Conservation (phyloP, 2,329 filamentous ascomycete genomes). For the Whalleya microplaca region DNA sequence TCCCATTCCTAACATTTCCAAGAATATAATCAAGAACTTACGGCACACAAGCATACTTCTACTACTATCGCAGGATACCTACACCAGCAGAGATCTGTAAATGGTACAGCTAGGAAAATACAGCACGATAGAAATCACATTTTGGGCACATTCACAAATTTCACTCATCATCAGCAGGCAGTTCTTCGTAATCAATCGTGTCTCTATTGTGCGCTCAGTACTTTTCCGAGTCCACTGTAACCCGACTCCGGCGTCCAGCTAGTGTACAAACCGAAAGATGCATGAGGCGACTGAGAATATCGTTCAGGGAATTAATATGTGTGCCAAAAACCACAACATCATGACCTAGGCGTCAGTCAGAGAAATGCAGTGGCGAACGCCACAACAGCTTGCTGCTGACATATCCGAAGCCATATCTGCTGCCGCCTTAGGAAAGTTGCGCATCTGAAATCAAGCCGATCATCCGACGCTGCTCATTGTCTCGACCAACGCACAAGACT, state of each 20-base stretch:
- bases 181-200: slow-evolving; percentile 31
- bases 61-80: background rate
- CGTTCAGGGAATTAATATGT: slow-evolving; percentile 34
- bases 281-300: slow-evolving; percentile 37
- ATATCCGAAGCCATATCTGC: slow-evolving; percentile 34
- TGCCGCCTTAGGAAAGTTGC: slow-evolving; percentile 28
- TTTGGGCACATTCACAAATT: background rate
- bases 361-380: slow-evolving; percentile 26
- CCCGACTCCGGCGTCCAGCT: slow-evolving; percentile 35
- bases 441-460: slow-evolving; percentile 35
- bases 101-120: background rate
- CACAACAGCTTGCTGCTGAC: slow-evolving; percentile 24
- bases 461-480: slow-evolving; percentile 26
- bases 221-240: slow-evolving; percentile 38
- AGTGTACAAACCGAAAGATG: slow-evolving; percentile 39
- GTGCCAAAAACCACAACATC: slow-evolving; percentile 30
- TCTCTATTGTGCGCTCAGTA: slow-evolving; percentile 35
- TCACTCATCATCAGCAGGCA: background rate
- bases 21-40: too few relatives aligned
- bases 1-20: too few relatives aligned
- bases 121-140: background rate
- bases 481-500: slow-evolving; percentile 26
- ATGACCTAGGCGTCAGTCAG: slow-evolving; percentile 24
- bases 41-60: too few relatives aligned
- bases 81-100: background rate